Evolutionary conservation across 805 yeast genomes (phyloP).

Genomic region (Candida succiphila): DNA sequence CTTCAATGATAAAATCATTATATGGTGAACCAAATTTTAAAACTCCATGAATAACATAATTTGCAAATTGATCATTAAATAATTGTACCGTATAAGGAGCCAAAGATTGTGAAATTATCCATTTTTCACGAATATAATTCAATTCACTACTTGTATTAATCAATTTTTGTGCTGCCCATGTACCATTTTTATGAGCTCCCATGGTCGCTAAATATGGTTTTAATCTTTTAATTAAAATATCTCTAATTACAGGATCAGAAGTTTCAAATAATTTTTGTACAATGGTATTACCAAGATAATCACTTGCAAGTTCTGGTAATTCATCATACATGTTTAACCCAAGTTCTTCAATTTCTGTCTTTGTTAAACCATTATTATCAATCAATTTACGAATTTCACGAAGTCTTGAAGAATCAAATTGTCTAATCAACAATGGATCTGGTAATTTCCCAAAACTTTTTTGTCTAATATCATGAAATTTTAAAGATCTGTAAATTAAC

Average conservation of each 20-base stretch:
- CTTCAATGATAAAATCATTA: constrained; percentile 82
- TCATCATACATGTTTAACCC: constrained; percentile 81
- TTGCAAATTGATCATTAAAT: constrained; percentile 93
- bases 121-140: constrained; percentile 44
- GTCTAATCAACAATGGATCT: constrained; percentile 55
- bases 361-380: constrained; percentile 42
- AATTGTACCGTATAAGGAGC: constrained; percentile 76
- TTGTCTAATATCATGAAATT: constrained; percentile 33
- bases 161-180: constrained; percentile 98
- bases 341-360: constrained; percentile 66
- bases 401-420: constrained; percentile 79
- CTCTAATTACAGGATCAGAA: constrained; percentile 61
- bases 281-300: constrained; percentile 91
- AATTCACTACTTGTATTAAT: constrained; percentile 77
- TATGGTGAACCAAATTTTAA: constrained; percentile 78
- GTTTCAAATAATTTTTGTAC: constrained; percentile 82
- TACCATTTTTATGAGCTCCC: constrained; percentile 95
- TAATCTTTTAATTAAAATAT: constrained; percentile 70
- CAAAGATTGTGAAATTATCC: constrained; percentile 57
- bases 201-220: constrained; percentile 78
- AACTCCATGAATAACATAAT: constrained; percentile 92
- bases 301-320: constrained; percentile 83
- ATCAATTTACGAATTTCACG: constrained; percentile 76
- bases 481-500: constrained; percentile 32
- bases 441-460: constrained; percentile 68